Evolutionary conservation across 2,329 filamentous ascomycete genomes (phyloP).

Genomic region (Colletotrichum tropicale): DNA sequence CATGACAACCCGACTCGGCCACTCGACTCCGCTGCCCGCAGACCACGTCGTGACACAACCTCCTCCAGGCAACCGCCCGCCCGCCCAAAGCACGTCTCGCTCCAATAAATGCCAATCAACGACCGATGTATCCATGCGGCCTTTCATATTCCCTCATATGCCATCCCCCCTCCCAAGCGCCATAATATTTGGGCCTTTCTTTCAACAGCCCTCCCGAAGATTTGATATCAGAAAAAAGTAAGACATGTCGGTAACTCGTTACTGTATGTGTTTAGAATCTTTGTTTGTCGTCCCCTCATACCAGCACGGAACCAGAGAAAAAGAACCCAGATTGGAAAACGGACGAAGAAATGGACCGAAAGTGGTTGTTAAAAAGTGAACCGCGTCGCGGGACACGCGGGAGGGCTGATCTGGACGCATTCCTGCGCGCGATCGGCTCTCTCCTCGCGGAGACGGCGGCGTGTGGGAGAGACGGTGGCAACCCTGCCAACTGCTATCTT

Average conservation of each 20-base stretch:
- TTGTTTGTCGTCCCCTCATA: constrained; percentile 9
- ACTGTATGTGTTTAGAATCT: constrained; percentile 19
- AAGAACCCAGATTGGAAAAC: neutral
- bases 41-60: neutral
- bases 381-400: neutral
- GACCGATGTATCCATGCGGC: neutral
- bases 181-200: neutral
- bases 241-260: constrained; percentile 21
- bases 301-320: constrained; percentile 17
- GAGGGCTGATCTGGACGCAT: neutral
- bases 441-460: neutral
- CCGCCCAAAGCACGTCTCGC: constrained; percentile 14
- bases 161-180: neutral
- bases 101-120: constrained; percentile 18
- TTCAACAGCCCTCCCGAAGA: constrained; percentile 13
- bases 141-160: constrained; percentile 1
- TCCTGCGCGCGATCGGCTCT: constrained; percentile 1
- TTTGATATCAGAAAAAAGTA: constrained; percentile 17
- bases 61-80: neutral
- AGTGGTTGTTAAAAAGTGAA: neutral
- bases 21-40: neutral
- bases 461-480: neutral
- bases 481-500: neutral
- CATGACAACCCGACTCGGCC: neutral
- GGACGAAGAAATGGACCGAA: neutral